Base-by-base conservation (phyloP, 495 filamentous ascomycete genomes). In the Penicillium angulare region DNA sequence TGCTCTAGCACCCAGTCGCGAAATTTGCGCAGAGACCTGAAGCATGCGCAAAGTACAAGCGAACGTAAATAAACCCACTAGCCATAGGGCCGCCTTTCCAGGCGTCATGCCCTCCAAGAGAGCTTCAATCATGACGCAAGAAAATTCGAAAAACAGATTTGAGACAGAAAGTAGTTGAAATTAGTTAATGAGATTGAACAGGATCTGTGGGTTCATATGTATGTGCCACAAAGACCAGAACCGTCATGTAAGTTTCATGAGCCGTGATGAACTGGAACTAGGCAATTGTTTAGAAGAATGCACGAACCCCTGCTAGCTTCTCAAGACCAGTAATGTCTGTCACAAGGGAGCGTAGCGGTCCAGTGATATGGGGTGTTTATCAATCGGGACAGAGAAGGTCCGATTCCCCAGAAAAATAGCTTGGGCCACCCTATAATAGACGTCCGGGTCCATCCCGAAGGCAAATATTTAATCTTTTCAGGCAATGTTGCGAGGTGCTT, bases 111-210 rank as follows among this genome's bases (percentile, higher is more conserved):
- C 49, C 21, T 40, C 26, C 5, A 75, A 36, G 13, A 71, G 16
- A 22, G 64, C 53, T 56, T 73, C 70, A 49, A 75, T 72, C 72
- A 75, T 75, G 27, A 7, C 61, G 56, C 36, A 15, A 23, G 12
- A 24, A 26, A 10, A 32, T 12, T 31, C 27, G n/a, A n/a, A n/a
- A n/a, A n/a, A n/a, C n/a, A 18, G 12, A n/a, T 21, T 29, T 24
- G 29, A 18, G 16, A 35, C 3, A 13, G 21, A 36, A 5, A 8
- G 16, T 21, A 18, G 17, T 34, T 24, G 47, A 35, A 40, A n/a
- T 38, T 18, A 41, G 24, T n/a, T 41, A 42, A 21, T 3, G 1
- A 10, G 8, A 17, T 6, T 1, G 3, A 38, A 20, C 10, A 38
- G 16, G 17, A 5, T 12, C 20, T 6, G 2, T 18, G 2, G 26